Conservation (phyloP, 208 protist genomes). For the Entamoeba invadens region DNA sequence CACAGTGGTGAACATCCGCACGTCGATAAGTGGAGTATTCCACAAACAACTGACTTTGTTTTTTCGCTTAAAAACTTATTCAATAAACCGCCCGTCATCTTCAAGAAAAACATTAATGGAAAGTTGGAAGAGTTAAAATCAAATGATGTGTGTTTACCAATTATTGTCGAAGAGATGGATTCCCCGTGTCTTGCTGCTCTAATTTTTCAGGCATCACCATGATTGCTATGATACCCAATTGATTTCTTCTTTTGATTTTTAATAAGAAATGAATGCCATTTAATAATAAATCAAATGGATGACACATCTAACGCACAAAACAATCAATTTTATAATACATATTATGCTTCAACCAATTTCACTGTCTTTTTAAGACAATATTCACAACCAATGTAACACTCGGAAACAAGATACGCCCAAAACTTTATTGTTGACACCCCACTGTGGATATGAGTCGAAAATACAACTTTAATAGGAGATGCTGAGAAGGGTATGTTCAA, state of each 20-base stretch:
- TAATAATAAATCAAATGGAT: no score
- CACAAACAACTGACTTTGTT: background rate
- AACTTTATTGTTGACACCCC: background rate
- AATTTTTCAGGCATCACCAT: background rate
- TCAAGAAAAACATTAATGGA: background rate
- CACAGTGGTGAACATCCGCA: background rate
- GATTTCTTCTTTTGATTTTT: no score
- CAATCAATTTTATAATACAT: no score
- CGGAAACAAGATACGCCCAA: background rate
- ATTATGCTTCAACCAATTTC: no score
- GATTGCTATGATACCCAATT: no score
- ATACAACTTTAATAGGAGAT: background rate
- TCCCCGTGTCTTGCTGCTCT: background rate
- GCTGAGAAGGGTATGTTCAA: background rate
- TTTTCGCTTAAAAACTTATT: background rate
- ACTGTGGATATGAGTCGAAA: background rate
- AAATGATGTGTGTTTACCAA: background rate
- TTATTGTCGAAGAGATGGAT: background rate
- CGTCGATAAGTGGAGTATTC: background rate
- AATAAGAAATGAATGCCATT: no score
- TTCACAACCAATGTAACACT: background rate
- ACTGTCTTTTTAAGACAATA: background rate
- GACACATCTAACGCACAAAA: no score
- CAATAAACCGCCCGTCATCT: background rate
- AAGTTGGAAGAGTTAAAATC: background rate